Percentiles rank a stretch among this genome's conserved stretches.
Evolutionary conservation across 2,329 filamentous ascomycete species (phyloP).

Genomic region (Fusarium staphyleae): DNA sequence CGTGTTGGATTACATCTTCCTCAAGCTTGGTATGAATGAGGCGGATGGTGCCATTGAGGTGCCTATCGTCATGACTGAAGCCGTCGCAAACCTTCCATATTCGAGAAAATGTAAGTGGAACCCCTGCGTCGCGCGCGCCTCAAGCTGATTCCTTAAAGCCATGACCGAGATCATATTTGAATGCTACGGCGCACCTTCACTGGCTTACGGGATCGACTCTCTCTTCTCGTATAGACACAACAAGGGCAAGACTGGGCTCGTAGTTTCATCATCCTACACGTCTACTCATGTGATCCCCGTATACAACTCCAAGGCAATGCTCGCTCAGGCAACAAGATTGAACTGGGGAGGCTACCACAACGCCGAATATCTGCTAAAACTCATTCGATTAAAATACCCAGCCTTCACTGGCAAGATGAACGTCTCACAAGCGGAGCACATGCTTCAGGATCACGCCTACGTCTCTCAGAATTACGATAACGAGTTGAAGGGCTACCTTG

Average conservation of each 20-base stretch:
- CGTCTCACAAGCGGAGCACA: slow-evolving; percentile 83
- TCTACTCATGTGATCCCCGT: slow-evolving; percentile 96
- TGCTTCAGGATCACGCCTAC: slow-evolving; percentile 90
- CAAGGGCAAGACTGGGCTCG: slow-evolving; percentile 82
- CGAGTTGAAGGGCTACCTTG: slow-evolving; percentile 79
- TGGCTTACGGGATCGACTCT: slow-evolving; percentile 94
- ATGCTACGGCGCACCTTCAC: slow-evolving; percentile 87
- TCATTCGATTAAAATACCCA: slow-evolving; percentile 91
- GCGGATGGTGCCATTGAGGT: slow-evolving; percentile 77
- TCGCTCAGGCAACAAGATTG: slow-evolving; percentile 84
- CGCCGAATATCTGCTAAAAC: slow-evolving; percentile 88
- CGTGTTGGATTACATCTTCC: slow-evolving; percentile 89
- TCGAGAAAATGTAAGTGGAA: slow-evolving; percentile 76
- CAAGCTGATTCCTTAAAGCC: slow-evolving; percentile 58
- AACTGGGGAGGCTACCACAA: slow-evolving; percentile 95
- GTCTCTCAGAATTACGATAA: slow-evolving; percentile 82
- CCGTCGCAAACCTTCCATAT: slow-evolving; percentile 89
- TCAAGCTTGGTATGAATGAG: slow-evolving; percentile 88
- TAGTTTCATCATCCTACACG: slow-evolving; percentile 91
- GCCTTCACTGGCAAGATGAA: slow-evolving; percentile 87
- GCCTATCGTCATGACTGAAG: slow-evolving; percentile 94
- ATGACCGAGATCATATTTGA: slow-evolving; percentile 99
- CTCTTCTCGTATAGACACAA: slow-evolving; percentile 97
- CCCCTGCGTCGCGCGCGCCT: not conserved
- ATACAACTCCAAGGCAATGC: slow-evolving; percentile 81